These are phyloP conservation scores for Macaranga tanarius DNA, from an alignment of 441 rosid species.

Conservation along the genomic window DNA sequence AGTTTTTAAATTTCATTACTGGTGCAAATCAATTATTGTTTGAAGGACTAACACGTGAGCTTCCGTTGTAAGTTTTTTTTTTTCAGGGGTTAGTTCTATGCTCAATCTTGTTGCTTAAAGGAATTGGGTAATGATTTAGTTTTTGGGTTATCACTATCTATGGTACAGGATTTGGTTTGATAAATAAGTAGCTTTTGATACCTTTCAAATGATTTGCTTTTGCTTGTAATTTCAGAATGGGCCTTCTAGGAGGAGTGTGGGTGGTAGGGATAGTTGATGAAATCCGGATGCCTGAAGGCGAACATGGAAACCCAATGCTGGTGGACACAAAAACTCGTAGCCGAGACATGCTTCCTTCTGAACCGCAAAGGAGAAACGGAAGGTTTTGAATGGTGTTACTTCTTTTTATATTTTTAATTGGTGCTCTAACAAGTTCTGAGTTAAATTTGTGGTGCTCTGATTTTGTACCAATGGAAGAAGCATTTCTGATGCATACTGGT, in stretches of 20 bases:
- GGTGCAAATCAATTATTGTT: slow-evolving; percentile 62
- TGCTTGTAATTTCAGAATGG: slow-evolving; percentile 48
- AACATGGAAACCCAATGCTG: slow-evolving; percentile 43
- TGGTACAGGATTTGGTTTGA: background rate
- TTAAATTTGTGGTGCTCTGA: background rate
- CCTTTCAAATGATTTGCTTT: slow-evolving; percentile 19
- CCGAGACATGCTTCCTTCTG: slow-evolving; percentile 58
- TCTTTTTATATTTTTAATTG: background rate
- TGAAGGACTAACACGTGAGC: slow-evolving; percentile 77
- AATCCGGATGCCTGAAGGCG: slow-evolving; percentile 47
- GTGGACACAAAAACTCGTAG: slow-evolving; percentile 73
- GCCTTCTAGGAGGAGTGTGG: slow-evolving; percentile 65
- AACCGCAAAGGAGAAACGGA: slow-evolving; percentile 82
- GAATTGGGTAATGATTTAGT: slow-evolving; percentile 1
- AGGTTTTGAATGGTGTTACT: slow-evolving; percentile 39
- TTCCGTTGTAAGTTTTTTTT: slow-evolving; percentile 60
- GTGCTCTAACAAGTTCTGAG: background rate
- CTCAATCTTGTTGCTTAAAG: slow-evolving; percentile 5
- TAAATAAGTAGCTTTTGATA: slow-evolving; percentile 7
- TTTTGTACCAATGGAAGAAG: slow-evolving; percentile 1
- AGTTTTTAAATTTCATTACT: slow-evolving; percentile 54
- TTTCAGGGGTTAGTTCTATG: slow-evolving; percentile 6
- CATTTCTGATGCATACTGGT: background rate
- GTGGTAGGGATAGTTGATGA: slow-evolving; percentile 75
- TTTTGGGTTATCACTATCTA: background rate